Evolutionary conservation across 495 filamentous ascomycete genomes (phyloP).

Genomic region (Pyrenula aspistea): DNA sequence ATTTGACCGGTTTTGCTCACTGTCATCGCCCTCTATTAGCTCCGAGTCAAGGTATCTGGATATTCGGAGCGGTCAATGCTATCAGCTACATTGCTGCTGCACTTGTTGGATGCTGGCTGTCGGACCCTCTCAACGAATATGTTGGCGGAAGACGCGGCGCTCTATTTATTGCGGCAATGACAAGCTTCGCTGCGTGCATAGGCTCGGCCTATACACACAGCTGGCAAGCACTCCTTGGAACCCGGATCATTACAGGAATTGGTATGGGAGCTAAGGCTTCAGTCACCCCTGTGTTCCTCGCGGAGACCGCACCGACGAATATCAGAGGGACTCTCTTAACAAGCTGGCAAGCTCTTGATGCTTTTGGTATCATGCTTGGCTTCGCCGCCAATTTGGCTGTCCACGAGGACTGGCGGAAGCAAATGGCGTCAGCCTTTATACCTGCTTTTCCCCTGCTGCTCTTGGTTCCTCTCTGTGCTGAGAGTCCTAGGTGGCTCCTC

Average conservation of each 20-base stretch:
- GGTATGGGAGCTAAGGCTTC: constrained; percentile 13
- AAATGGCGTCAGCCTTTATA: constrained; percentile 6
- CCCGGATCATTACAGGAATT: constrained; percentile 8
- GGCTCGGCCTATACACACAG: constrained; percentile 5
- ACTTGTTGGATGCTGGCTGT: constrained; percentile 6
- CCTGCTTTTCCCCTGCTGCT: constrained; percentile 7
- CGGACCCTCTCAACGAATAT: constrained; percentile 12
- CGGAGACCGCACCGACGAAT: neutral
- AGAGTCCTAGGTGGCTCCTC: constrained; percentile 9
- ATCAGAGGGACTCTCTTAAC: constrained; percentile 1
- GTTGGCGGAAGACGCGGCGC: constrained; percentile 9
- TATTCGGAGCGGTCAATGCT: constrained; percentile 8
- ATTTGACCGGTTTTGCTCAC: neutral
- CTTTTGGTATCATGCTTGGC: constrained; percentile 5
- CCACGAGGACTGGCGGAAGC: constrained; percentile 4
- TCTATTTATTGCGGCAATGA: constrained; percentile 9
- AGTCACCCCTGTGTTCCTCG: constrained; percentile 1
- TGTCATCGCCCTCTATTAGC: neutral
- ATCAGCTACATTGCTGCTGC: constrained; percentile 7
- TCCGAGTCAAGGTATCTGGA: constrained; percentile 4
- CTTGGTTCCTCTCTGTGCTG: constrained; percentile 5
- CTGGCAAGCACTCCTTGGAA: constrained; percentile 8
- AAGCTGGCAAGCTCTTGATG: neutral
- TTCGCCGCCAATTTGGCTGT: constrained; percentile 5
- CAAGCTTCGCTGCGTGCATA: constrained; percentile 5